Evolutionary conservation across 2,329 filamentous ascomycete species (phyloP), one percentile per base, ranked within the genome.

Genomic region (Exophiala xenobiotica): DNA sequence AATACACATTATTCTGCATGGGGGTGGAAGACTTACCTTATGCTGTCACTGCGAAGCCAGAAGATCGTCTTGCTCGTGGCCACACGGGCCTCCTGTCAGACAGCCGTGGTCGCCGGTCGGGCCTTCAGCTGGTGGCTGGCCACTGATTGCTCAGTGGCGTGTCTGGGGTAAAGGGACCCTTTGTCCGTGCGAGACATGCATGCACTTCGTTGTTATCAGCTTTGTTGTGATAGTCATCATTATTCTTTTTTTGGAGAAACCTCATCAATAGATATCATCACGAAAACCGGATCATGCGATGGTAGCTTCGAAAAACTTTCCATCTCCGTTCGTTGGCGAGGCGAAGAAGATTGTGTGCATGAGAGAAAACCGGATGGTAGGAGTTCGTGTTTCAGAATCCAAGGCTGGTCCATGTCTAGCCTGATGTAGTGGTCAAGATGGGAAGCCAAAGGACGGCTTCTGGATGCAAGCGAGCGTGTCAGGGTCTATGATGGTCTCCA

Each of bases 371-470:
- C 19, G 38, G 19, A 20, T n/a, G 38, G 38, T 22, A 20, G n/a
- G 19, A 23, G 38, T 20, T 12, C 7, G 45, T 56, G 53, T 56
- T 56, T 56, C 53, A 56, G 48, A 40, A 24, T 47, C n/a, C 35
- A 14, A 23, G 18, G 46, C 42, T 48, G 52, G 37, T 20, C 49
- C 49, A 24, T 38, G 49, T 41, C 29, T 46, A 49, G 31, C 33
- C 23, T 16, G 43, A 46, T 43, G 27, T 29, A 22, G 33, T 22
- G 43, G 47, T 16, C 6, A 4, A 44, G 48, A 42, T 41, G 51
- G 19, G 20, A 26, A 40, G n/a, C n/a, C 31, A 39, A 38, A 40
- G 24, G 20, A 44, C 29, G 33, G 37, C 23, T 43, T 16, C 22
- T 43, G 46, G 20, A 35, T 42, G 40, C 45, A 49, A 39, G 48